phyloP scores from a whole-genome alignment of 139 green algal genomes.

The Penium margaritaceum region DNA sequence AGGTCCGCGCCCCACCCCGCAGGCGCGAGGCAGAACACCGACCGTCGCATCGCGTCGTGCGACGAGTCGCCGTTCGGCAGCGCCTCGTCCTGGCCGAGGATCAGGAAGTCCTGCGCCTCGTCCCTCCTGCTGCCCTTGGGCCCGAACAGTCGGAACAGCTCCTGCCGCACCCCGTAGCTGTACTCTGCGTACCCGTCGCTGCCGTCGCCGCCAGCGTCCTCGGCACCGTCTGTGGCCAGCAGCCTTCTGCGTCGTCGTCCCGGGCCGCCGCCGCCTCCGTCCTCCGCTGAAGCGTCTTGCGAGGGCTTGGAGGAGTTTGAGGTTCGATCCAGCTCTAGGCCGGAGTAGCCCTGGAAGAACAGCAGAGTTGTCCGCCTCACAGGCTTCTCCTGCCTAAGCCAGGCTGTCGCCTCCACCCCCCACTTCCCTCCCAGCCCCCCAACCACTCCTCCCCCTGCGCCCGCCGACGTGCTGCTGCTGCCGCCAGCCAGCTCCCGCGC shows the following conservation, averaged over 20 bases:
- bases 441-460: too few relatives aligned
- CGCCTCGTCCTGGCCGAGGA: conserved; percentile 12
- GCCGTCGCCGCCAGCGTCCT: not conserved
- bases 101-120: not conserved
- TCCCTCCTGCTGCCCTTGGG: not conserved
- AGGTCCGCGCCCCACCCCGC: conserved; percentile 38
- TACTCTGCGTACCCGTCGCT: too few relatives aligned
- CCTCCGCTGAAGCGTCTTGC: conserved; percentile 40
- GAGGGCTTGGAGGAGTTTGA: too few relatives aligned
- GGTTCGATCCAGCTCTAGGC: not conserved
- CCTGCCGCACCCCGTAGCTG: conserved; percentile 48
- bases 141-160: conserved; percentile 37
- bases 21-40: conserved; percentile 45
- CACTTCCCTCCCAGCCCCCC: too few relatives aligned
- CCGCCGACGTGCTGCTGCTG: too few relatives aligned
- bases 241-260: not conserved
- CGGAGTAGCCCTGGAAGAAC: not conserved
- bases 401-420: too few relatives aligned
- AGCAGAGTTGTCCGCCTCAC: conserved; percentile 3
- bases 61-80: not conserved
- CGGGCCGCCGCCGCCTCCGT: conserved; percentile 20
- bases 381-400: not conserved
- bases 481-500: not conserved
- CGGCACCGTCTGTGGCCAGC: not conserved
- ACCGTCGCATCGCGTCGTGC: conserved; percentile 11